These are phyloP conservation scores for Candida nonsorbophila DNA, from an alignment of 805 yeast species.

Conservation along the genomic window DNA sequence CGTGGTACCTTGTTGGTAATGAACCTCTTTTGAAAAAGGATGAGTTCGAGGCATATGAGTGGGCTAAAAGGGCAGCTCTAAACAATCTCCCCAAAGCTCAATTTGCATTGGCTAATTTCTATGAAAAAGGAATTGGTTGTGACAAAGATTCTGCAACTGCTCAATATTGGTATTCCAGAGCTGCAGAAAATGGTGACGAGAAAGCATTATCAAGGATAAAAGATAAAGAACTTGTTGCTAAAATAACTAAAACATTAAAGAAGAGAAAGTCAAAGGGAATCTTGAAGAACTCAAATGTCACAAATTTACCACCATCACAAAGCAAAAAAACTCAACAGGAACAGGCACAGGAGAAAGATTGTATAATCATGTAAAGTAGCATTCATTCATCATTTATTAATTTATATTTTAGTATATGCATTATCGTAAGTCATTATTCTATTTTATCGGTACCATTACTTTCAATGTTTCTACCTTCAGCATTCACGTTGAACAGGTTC, in stretches of 20 bases:
- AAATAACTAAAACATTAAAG: conserved; percentile 22
- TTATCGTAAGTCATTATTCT: conserved; percentile 9
- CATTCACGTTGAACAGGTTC: conserved; percentile 9
- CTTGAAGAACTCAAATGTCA: too few species aligned
- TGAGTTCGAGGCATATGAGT: conserved; percentile 82
- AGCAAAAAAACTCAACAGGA: conserved; percentile 6
- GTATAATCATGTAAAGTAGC: conserved; percentile 31
- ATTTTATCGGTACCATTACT: conserved; percentile 22
- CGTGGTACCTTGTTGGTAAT: conserved; percentile 93
- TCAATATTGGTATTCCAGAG: conserved; percentile 68
- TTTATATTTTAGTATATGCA: conserved; percentile 5
- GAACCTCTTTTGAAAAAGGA: conserved; percentile 77
- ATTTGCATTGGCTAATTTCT: conserved; percentile 76
- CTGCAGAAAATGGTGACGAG: conserved; percentile 54
- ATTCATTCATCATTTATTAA: conserved; percentile 8
- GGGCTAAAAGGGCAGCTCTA: conserved; percentile 88
- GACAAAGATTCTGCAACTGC: conserved; percentile 52
- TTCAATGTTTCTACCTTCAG: conserved; percentile 12
- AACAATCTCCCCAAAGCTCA: conserved; percentile 77
- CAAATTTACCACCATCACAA: not conserved
- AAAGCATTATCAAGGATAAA: conserved; percentile 28
- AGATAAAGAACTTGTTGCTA: conserved; percentile 25
- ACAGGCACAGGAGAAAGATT: conserved; percentile 34
- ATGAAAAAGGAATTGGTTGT: conserved; percentile 86
- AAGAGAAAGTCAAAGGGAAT: conserved; percentile 18